These are phyloP conservation scores for Thraustochytrium striatum DNA, from an alignment of 352 stramenopile species.

Conservation along the genomic window DNA sequence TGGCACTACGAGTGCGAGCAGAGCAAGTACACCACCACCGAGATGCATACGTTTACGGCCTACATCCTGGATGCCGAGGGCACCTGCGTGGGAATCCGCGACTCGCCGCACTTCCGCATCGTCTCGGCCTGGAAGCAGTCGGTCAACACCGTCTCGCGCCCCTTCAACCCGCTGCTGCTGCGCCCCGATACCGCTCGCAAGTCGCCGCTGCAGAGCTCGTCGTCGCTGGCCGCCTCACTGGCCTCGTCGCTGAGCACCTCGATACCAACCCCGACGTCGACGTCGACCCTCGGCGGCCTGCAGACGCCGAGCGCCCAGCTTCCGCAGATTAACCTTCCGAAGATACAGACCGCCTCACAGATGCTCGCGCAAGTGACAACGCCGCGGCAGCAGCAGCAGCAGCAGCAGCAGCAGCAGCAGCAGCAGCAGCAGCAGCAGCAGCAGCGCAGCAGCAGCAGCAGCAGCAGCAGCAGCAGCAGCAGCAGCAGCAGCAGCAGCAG, in stretches of 20 bases:
- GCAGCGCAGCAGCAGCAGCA: neutral
- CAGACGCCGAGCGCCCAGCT: neutral
- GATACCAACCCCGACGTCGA: too few relatives aligned
- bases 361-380: neutral
- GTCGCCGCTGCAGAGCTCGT: neutral
- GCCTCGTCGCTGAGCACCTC: too few relatives aligned
- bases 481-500: neutral
- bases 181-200: neutral
- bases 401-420: neutral
- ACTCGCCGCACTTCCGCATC: slow-evolving; percentile 45
- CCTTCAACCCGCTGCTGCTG: slow-evolving; percentile 13
- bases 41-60: slow-evolving; percentile 38
- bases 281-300: neutral
- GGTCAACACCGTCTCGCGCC: slow-evolving; percentile 44
- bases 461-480: neutral
- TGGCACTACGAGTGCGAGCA: slow-evolving; percentile 42
- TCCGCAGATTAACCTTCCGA: neutral
- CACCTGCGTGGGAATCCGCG: slow-evolving; percentile 27
- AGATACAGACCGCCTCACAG: too few relatives aligned
- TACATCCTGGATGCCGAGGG: slow-evolving; percentile 34
- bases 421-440: neutral
- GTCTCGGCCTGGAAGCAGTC: slow-evolving; percentile 29
- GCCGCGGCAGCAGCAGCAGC: slow-evolving; percentile 1
- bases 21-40: slow-evolving; percentile 43
- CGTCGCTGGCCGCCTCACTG: too few relatives aligned